Base-by-base conservation (phyloP, 1,284 basidiomycete species). In the Puccinia triticina region DNA sequence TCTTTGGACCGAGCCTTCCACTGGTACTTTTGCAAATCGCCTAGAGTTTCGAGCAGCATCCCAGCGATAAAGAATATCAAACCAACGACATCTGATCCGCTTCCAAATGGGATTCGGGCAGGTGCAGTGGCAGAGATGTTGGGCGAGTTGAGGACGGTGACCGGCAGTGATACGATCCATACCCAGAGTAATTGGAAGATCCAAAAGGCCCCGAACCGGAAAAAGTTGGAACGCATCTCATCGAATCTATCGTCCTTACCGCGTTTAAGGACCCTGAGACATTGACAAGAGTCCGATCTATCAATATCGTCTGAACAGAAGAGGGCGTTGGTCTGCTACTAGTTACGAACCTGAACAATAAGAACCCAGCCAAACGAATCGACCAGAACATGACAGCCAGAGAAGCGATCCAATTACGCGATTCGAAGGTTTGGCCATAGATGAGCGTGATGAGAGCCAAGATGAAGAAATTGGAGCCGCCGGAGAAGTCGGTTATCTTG, bases 171-270 rank as follows among this genome's bases (percentile, higher is more conserved):
- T 1, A 92, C 91, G 0, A 88, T 89, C 91, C 91, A 92, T 21
- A 92, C 90, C 91, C 91, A 84, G 4, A 85, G 66, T 57, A 91
- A 90, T 84, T 91, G 90, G 4, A 88, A 90, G 88, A 84, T 83
- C 84, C 85, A 85, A 78, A 86, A 80, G 12, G 91, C 91, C 12
- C 91, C 87, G 85, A 92, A 92, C 84, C 91, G 91, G 88, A 90
- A 90, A 85, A 92, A 92, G 85, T 91, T 89, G 1, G 89, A 88
- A 11, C 92, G 87, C 76, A 92, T 92, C 23, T 91, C 89, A 84
- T 92, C 91, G 84, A 92, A 92, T 4, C 91, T 89, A 7, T 88
- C 89, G 84, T 93, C 91, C 82, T 90, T 90, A 1, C 91, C 91
- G 8, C 89, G 90, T 85, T 91, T 92, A 61, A 92, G 85, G 3